A percentile compares a stretch with the other conserved stretches of the same genome.
Conservation (phyloP, 805 yeast genomes). For the Ogataea ramenticola region DNA sequence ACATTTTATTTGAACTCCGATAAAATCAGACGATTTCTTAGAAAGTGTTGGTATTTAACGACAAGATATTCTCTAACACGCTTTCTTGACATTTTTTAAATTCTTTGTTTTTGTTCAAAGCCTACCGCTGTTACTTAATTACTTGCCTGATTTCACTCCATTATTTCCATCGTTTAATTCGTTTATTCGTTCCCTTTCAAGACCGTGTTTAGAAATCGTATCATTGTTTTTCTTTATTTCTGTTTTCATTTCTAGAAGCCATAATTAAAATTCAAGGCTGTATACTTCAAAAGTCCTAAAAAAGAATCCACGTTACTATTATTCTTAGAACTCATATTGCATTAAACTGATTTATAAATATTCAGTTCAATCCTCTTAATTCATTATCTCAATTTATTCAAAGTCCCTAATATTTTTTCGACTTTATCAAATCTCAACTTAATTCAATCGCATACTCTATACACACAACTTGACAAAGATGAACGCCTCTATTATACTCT, state of each 20-base stretch:
- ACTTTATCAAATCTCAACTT: neutral
- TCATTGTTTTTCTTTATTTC: too few species aligned
- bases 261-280: too few species aligned
- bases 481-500: neutral
- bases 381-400: neutral
- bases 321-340: too few species aligned
- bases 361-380: neutral
- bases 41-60: neutral
- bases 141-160: neutral
- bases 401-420: neutral
- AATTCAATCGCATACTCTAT: neutral
- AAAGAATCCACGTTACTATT: too few species aligned
- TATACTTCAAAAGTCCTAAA: too few species aligned
- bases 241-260: too few species aligned
- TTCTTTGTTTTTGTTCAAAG: too few species aligned
- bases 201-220: too few species aligned
- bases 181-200: neutral
- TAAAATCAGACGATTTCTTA: constrained; percentile 1
- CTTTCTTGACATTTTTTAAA: neutral
- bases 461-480: neutral
- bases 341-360: neutral
- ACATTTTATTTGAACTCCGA: neutral
- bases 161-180: neutral
- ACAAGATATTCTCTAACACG: too few species aligned
- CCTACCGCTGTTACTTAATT: too few species aligned